Percentiles rank a stretch among this genome's conserved stretches.
phyloP scores from a whole-genome alignment of 352 stramenopile genomes.

The Pythium rishiriense region DNA sequence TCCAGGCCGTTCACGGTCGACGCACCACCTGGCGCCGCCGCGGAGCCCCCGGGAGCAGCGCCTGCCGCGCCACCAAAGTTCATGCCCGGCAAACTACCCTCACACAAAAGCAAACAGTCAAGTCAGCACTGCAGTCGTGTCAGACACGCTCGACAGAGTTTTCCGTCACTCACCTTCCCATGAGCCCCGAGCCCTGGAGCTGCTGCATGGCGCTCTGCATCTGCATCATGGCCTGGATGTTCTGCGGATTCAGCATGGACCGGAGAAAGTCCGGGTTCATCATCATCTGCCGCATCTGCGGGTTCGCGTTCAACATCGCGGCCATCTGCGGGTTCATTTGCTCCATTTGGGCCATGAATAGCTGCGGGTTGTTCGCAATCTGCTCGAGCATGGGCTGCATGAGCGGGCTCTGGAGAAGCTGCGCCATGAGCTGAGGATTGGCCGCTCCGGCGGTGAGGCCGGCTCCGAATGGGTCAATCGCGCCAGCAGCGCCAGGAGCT shows the following conservation, averaged over 20 bases:
- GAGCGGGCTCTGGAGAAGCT: conserved; percentile 87
- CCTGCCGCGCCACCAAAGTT: conserved; percentile 34
- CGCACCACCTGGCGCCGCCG: conserved; percentile 14
- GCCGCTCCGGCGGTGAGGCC: conserved; percentile 28
- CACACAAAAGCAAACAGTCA: not conserved
- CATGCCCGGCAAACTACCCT: conserved; percentile 49
- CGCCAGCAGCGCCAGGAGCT: conserved; percentile 16
- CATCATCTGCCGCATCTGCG: conserved; percentile 89
- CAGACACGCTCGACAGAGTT: conserved; percentile 6
- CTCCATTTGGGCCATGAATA: conserved; percentile 85
- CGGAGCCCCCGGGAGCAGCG: conserved; percentile 7
- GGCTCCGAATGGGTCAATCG: conserved; percentile 15
- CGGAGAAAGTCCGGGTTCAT: conserved; percentile 85
- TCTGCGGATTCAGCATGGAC: conserved; percentile 88
- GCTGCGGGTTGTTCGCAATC: conserved; percentile 77
- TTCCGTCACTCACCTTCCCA: conserved; percentile 53
- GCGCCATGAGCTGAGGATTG: conserved; percentile 77
- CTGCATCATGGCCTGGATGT: conserved; percentile 91
- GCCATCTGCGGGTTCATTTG: conserved; percentile 90
- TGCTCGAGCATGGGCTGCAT: conserved; percentile 84
- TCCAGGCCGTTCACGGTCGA: conserved; percentile 52
- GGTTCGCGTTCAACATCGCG: conserved; percentile 84
- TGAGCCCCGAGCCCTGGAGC: conserved; percentile 62
- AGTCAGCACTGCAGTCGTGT: not conserved
- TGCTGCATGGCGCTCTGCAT: conserved; percentile 90